Percentiles rank a stretch among this genome's conserved stretches.
These are phyloP conservation scores for Scorias spongiosa DNA, from an alignment of 2,329 filamentous ascomycete species.

Conservation along the genomic window DNA sequence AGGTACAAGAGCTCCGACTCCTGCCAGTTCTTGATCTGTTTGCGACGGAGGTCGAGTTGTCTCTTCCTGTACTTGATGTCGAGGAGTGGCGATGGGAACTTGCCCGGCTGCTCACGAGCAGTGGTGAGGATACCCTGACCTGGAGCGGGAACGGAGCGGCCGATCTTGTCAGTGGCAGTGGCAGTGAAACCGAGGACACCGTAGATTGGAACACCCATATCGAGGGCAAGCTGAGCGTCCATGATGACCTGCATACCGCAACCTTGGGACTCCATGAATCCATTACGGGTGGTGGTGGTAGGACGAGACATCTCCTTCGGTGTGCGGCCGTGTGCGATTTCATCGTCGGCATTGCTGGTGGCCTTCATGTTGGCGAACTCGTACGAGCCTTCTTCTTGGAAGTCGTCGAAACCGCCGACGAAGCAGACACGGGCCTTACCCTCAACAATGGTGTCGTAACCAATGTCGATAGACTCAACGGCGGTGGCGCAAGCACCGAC, in stretches of 20 bases:
- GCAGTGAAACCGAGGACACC: slow-evolving; percentile 86
- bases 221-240: slow-evolving; percentile 86
- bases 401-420: slow-evolving; percentile 97
- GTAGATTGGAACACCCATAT: slow-evolving; percentile 98
- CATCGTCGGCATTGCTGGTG: slow-evolving; percentile 93
- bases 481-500: slow-evolving; percentile 95
- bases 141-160: slow-evolving; percentile 87
- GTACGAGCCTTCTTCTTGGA: slow-evolving; percentile 97
- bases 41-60: slow-evolving; percentile 85
- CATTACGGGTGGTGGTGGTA: slow-evolving; percentile 88
- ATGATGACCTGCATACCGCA: slow-evolving; percentile 98
- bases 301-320: slow-evolving; percentile 96
- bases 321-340: slow-evolving; percentile 87
- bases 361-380: slow-evolving; percentile 99
- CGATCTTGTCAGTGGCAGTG: slow-evolving; percentile 97
- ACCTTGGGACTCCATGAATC: slow-evolving; percentile 99
- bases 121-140: slow-evolving; percentile 94
- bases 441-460: slow-evolving; percentile 95
- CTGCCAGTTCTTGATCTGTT: slow-evolving; percentile 91
- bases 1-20: slow-evolving; percentile 88
- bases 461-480: slow-evolving; percentile 93
- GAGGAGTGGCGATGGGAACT: slow-evolving; percentile 86
- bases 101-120: slow-evolving; percentile 76
- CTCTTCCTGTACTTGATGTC: slow-evolving; percentile 96
- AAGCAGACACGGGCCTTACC: slow-evolving; percentile 96